Conservation (phyloP, 805 yeast species). For the Blastobotrys muscicola region DNA sequence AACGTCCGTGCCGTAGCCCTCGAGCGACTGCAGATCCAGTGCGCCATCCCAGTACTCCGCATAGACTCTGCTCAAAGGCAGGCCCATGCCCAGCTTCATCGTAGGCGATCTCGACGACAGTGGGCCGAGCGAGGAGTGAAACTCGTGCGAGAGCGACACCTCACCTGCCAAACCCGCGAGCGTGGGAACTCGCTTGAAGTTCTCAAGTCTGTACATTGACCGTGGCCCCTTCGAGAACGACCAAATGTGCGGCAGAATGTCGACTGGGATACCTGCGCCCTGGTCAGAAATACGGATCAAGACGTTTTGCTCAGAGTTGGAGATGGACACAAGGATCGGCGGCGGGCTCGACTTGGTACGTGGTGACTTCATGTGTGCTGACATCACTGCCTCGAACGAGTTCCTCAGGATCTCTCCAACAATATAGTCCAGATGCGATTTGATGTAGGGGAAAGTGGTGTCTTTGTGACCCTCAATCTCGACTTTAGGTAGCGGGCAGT, state of each 20-base stretch:
- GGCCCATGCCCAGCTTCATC: conserved; percentile 72
- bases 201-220: conserved; percentile 20
- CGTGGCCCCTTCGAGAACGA: conserved; percentile 53
- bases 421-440: conserved; percentile 76
- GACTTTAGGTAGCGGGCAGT: conserved; percentile 56
- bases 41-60: conserved; percentile 97
- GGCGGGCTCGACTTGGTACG: conserved; percentile 33
- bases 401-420: conserved; percentile 84
- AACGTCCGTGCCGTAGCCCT: conserved; percentile 90
- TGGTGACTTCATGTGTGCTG: conserved; percentile 31
- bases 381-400: conserved; percentile 72
- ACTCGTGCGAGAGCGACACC: conserved; percentile 9
- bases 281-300: conserved; percentile 75
- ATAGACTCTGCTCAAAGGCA: conserved; percentile 87
- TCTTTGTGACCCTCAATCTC: conserved; percentile 63
- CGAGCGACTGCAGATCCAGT: conserved; percentile 67
- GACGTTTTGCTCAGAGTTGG: conserved; percentile 56
- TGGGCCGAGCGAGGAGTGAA: conserved; percentile 45
- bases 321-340: conserved; percentile 68
- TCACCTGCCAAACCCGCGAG: conserved; percentile 25
- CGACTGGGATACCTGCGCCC: conserved; percentile 76
- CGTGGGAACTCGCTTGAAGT: conserved; percentile 23
- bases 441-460: conserved; percentile 69
- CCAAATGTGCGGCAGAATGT: conserved; percentile 61
- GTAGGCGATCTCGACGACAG: conserved; percentile 67